Evolutionary conservation across 2,329 filamentous ascomycete species (phyloP).

Genomic region (Alternaria brassicae): DNA sequence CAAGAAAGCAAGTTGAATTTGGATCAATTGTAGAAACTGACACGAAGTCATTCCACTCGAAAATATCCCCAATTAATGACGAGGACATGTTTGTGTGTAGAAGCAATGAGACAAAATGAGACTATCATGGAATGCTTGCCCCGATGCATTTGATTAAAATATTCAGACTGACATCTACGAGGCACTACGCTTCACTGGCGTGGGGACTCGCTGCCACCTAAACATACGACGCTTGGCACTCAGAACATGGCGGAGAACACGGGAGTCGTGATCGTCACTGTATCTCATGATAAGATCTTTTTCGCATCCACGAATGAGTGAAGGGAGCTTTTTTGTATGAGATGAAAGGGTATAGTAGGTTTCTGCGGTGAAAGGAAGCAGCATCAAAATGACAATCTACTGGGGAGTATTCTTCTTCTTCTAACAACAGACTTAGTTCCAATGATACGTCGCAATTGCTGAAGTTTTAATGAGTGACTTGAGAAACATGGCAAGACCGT

Average conservation of each 20-base stretch:
- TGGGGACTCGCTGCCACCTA: too few species aligned
- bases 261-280: neutral
- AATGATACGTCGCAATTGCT: neutral
- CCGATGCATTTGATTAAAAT: too few species aligned
- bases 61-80: neutral
- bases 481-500: neutral
- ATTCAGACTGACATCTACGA: too few species aligned
- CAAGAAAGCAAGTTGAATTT: neutral
- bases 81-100: neutral
- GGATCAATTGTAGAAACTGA: neutral
- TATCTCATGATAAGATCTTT: too few species aligned
- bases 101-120: neutral
- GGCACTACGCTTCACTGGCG: too few species aligned
- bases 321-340: too few species aligned
- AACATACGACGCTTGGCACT: too few species aligned
- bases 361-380: neutral
- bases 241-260: neutral
- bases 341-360: too few species aligned
- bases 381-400: neutral
- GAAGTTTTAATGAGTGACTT: neutral
- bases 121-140: neutral
- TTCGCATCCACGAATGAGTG: too few species aligned
- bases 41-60: neutral
- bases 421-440: too few species aligned
- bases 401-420: neutral